Evolutionary conservation across 2,329 filamentous ascomycete genomes (phyloP).

Genomic region (Fusarium euwallaceae): DNA sequence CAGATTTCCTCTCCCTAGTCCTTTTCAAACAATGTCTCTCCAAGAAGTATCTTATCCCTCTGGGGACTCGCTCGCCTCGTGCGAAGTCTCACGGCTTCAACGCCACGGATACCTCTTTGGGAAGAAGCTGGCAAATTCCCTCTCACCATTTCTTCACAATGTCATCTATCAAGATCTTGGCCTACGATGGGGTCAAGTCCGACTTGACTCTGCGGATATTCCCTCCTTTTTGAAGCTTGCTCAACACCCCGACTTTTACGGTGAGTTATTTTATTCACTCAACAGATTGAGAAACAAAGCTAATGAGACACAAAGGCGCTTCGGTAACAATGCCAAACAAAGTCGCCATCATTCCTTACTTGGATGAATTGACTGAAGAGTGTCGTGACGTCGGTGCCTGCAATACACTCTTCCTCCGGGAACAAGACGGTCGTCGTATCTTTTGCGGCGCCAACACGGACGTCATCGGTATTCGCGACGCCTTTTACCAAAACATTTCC

Average conservation of each 20-base stretch:
- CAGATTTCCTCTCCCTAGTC: not conserved
- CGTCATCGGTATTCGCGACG: slow-evolving; percentile 81
- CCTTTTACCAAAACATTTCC: slow-evolving; percentile 70
- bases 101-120: slow-evolving; percentile 69
- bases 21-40: slow-evolving; percentile 33
- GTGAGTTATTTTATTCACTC: slow-evolving; percentile 53
- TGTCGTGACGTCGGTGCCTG: slow-evolving; percentile 80
- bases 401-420: slow-evolving; percentile 80
- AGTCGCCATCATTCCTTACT: slow-evolving; percentile 78
- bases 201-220: slow-evolving; percentile 67
- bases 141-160: slow-evolving; percentile 68
- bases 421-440: slow-evolving; percentile 61
- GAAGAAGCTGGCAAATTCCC: slow-evolving; percentile 66
- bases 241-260: slow-evolving; percentile 71
- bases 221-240: slow-evolving; percentile 64
- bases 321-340: slow-evolving; percentile 90
- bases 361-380: slow-evolving; percentile 81
- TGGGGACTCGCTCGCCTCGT: slow-evolving; percentile 41
- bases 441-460: slow-evolving; percentile 86
- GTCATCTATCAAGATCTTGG: slow-evolving; percentile 65
- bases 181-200: slow-evolving; percentile 64
- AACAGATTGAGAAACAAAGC: not conserved
- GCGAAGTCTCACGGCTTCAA: slow-evolving; percentile 50
- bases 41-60: slow-evolving; percentile 31
- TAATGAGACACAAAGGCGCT: slow-evolving; percentile 61